These are phyloP conservation scores for Austroboletus novae-zelandiae DNA, from an alignment of 1,284 basidiomycete species.

Conservation along the genomic window DNA sequence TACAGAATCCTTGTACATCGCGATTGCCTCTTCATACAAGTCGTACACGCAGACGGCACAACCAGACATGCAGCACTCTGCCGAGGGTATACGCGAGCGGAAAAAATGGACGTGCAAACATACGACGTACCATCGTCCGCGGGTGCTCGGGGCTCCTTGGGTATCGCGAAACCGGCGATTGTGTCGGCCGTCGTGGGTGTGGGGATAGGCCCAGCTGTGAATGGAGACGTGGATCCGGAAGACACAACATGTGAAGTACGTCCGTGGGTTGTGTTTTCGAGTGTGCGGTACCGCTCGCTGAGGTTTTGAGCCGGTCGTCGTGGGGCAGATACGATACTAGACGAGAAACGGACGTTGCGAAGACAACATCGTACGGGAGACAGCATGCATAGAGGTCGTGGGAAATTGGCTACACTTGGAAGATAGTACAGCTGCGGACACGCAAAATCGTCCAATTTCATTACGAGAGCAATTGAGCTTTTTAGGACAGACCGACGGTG, in stretches of 20 bases:
- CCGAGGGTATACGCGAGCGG: neutral
- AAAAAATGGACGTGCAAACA: neutral
- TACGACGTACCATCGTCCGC: constrained; percentile 51
- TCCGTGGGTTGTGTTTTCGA: constrained; percentile 53
- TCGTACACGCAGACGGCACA: constrained; percentile 90
- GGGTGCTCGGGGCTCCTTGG: constrained; percentile 57
- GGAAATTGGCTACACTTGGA: no score
- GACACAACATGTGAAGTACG: constrained; percentile 36
- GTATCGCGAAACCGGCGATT: constrained; percentile 52
- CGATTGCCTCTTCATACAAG: constrained; percentile 75
- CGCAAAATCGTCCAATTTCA: no score
- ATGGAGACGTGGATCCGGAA: neutral
- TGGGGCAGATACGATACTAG: neutral
- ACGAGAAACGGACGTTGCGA: constrained; percentile 8
- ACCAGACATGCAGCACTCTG: constrained; percentile 92
- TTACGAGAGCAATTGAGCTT: no score
- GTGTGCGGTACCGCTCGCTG: constrained; percentile 47
- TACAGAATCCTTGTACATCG: constrained; percentile 62
- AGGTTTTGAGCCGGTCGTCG: constrained; percentile 48
- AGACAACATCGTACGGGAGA: constrained; percentile 9
- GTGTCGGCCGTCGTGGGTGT: constrained; percentile 23
- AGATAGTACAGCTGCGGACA: no score
- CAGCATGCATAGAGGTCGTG: constrained; percentile 13
- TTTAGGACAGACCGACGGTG: no score
- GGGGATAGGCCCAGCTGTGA: neutral